Percentiles rank a stretch among this genome's conserved stretches.
Evolutionary conservation across 1,139 yeast genomes (phyloP).

Genomic region (Keqinozyma sinolaborantium): DNA sequence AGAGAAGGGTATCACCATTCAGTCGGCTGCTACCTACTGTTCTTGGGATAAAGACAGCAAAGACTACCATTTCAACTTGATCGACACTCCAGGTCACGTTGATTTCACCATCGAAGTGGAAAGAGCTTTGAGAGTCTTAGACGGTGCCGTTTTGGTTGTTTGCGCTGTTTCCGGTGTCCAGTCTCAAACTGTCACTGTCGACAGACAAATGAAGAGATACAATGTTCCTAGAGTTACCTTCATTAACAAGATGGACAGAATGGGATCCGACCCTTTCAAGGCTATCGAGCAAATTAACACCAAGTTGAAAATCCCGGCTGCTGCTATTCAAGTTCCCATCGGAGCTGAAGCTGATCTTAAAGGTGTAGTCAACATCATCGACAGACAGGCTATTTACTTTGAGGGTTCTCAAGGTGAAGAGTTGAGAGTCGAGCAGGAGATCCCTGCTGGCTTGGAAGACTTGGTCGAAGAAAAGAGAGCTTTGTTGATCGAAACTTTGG

Average conservation of each 20-base stretch:
- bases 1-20: slow-evolving; percentile 95
- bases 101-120: slow-evolving; percentile 98
- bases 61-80: slow-evolving; percentile 83
- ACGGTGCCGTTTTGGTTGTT: slow-evolving; percentile 96
- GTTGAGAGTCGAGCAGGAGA: slow-evolving; percentile 50
- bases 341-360: slow-evolving; percentile 82
- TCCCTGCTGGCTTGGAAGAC: slow-evolving; percentile 74
- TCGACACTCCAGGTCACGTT: slow-evolving; percentile 98
- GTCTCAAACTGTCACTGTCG: slow-evolving; percentile 97
- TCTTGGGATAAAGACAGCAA: slow-evolving; percentile 79
- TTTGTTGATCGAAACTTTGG: slow-evolving; percentile 83
- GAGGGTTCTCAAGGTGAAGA: slow-evolving; percentile 92
- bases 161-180: slow-evolving; percentile 99
- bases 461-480: slow-evolving; percentile 83
- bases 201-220: slow-evolving; percentile 97
- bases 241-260: slow-evolving; percentile 96
- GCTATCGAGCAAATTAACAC: slow-evolving; percentile 88
- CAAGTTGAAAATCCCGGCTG: slow-evolving; percentile 91
- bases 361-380: slow-evolving; percentile 91
- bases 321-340: slow-evolving; percentile 96
- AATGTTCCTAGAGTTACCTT: slow-evolving; percentile 96
- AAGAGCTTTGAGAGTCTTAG: slow-evolving; percentile 92
- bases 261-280: slow-evolving; percentile 94
- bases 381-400: slow-evolving; percentile 81
- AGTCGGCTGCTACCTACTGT: slow-evolving; percentile 98